Conservation (phyloP, 805 yeast genomes). For the Saturnispora zaruensis region DNA sequence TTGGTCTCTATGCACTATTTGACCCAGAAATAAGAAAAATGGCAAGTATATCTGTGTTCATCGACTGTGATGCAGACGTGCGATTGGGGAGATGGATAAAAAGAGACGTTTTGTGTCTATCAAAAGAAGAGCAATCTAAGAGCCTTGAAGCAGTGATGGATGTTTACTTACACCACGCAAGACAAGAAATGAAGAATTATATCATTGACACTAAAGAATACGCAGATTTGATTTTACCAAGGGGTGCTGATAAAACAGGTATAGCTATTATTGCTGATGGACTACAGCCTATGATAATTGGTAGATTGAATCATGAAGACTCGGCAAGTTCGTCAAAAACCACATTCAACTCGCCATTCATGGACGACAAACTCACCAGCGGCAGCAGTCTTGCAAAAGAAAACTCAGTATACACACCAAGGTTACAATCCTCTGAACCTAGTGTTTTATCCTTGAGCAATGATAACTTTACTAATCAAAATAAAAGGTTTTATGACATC, state of each 20-base stretch:
- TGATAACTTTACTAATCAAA: constrained; percentile 23
- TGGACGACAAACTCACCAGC: constrained; percentile 1
- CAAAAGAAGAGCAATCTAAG: constrained; percentile 4
- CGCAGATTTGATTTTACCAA: constrained; percentile 69
- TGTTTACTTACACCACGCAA: constrained; percentile 45
- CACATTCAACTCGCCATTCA: background rate
- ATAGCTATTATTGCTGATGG: constrained; percentile 59
- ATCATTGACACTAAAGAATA: constrained; percentile 60
- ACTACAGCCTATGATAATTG: constrained; percentile 32
- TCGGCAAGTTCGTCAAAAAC: background rate
- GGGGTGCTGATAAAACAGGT: constrained; percentile 56
- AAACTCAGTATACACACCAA: constrained; percentile 11
- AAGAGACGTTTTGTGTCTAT: constrained; percentile 20
- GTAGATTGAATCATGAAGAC: constrained; percentile 10
- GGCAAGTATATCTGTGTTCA: constrained; percentile 61
- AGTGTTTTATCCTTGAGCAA: constrained; percentile 22
- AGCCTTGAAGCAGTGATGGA: constrained; percentile 32
- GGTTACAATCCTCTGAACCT: constrained; percentile 16
- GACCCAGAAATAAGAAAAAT: constrained; percentile 45
- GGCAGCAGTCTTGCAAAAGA: constrained; percentile 9
- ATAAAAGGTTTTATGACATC: constrained; percentile 23
- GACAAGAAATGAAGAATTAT: constrained; percentile 60
- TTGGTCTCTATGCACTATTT: constrained; percentile 76
- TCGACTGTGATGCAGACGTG: constrained; percentile 81
- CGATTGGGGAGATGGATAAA: constrained; percentile 73